Evolutionary conservation across 2,329 filamentous ascomycete species (phyloP).

Genomic region (Magnaporthiopsis poae): DNA sequence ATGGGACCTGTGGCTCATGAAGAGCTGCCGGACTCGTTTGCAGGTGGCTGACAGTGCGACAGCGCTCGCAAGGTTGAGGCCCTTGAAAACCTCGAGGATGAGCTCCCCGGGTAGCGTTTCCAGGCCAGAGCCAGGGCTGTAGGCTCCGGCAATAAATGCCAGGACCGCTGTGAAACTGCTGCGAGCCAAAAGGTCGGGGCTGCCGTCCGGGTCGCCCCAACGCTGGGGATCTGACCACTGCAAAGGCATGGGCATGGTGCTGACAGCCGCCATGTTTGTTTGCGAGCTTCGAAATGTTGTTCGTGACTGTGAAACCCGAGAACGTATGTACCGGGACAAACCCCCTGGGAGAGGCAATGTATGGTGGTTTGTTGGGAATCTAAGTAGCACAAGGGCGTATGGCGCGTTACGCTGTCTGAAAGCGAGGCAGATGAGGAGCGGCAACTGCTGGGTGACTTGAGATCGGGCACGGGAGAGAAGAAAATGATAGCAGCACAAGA

Average conservation of each 20-base stretch:
- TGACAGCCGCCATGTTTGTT: not conserved
- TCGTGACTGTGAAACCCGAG: not conserved
- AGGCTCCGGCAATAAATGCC: not conserved
- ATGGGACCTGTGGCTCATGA: conserved; percentile 27
- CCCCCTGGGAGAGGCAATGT: not conserved
- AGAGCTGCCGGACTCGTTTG: conserved; percentile 30
- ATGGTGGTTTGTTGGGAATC: not conserved
- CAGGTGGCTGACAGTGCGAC: conserved; percentile 29
- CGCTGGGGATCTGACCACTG: not conserved
- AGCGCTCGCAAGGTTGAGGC: conserved; percentile 32
- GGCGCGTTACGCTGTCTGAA: not conserved
- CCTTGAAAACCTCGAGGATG: conserved; percentile 36
- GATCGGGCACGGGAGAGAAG: not conserved
- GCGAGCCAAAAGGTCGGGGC: not conserved
- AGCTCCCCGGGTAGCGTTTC: conserved; percentile 32
- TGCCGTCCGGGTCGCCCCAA: not conserved
- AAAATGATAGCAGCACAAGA: not conserved
- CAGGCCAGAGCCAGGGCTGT: not conserved
- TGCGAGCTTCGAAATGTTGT: not conserved
- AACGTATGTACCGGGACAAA: too few relatives aligned
- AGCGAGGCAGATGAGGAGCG: too few relatives aligned
- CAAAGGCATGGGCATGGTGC: not conserved
- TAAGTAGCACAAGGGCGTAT: not conserved
- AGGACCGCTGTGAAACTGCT: not conserved
- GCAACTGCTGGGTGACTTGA: not conserved